These are phyloP conservation scores for Thalassiosira ordinaria DNA, from an alignment of 352 stramenopile genomes.

Conservation along the genomic window DNA sequence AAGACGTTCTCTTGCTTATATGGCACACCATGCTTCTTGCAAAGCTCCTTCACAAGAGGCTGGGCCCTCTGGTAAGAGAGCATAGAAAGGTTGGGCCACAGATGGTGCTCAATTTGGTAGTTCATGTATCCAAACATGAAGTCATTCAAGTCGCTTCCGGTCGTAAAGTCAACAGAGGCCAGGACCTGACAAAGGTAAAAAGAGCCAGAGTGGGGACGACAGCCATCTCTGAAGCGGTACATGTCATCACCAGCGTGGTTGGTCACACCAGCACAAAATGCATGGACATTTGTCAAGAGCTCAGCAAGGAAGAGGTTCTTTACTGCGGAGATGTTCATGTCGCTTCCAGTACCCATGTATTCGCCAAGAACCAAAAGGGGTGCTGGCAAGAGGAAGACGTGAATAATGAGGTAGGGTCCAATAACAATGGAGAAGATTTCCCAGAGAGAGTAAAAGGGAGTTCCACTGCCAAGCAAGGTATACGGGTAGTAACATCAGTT, in stretches of 20 bases:
- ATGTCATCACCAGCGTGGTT: conserved; percentile 88
- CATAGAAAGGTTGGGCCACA: conserved; percentile 90
- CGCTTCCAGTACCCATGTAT: conserved; percentile 54
- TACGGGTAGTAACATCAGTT: conserved; percentile 70
- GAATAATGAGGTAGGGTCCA: conserved; percentile 79
- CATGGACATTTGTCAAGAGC: conserved; percentile 85
- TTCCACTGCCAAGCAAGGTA: conserved; percentile 48
- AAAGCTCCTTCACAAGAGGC: conserved; percentile 83
- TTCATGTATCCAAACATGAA: conserved; percentile 96
- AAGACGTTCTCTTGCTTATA: conserved; percentile 87
- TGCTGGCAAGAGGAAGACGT: conserved; percentile 83
- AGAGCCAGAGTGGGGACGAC: conserved; percentile 77
- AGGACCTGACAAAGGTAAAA: conserved; percentile 87
- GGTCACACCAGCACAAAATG: conserved; percentile 85
- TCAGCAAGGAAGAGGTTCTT: conserved; percentile 85
- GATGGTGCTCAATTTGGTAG: conserved; percentile 95
- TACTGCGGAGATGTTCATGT: conserved; percentile 72
- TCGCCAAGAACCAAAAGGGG: conserved; percentile 64
- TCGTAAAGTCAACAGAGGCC: conserved; percentile 79
- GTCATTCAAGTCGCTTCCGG: conserved; percentile 87
- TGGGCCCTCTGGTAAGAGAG: conserved; percentile 83
- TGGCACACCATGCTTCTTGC: conserved; percentile 82
- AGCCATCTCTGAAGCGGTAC: conserved; percentile 85
- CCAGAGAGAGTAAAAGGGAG: conserved; percentile 66
- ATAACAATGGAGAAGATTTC: conserved; percentile 77